These are phyloP conservation scores for Naegleria lovaniensis DNA, from an alignment of 208 protist genomes.

Conservation along the genomic window DNA sequence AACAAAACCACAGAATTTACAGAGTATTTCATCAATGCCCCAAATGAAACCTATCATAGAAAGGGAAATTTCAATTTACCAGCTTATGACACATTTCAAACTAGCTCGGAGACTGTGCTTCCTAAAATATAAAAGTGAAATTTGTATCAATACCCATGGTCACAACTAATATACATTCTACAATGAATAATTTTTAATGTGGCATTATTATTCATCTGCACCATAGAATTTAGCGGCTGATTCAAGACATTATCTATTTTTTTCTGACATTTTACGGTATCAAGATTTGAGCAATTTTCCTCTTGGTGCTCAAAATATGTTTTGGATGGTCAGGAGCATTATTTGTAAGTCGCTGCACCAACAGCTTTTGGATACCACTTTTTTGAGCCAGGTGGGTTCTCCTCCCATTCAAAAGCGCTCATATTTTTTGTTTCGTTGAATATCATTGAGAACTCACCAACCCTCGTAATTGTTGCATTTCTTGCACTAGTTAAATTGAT, in stretches of 20 bases:
- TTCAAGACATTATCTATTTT: no score
- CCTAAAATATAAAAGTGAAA: not conserved
- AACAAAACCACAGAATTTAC: not conserved
- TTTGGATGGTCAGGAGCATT: no score
- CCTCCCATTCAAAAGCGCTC: not conserved
- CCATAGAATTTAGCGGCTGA: no score
- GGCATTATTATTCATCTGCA: no score
- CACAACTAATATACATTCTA: no score
- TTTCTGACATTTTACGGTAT: no score
- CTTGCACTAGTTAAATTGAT: not conserved
- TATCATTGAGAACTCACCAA: not conserved
- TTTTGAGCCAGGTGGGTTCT: not conserved
- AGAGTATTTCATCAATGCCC: not conserved
- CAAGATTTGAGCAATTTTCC: no score
- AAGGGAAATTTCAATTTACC: not conserved
- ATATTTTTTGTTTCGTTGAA: not conserved
- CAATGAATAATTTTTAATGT: no score
- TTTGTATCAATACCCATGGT: no score
- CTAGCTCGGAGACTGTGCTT: not conserved
- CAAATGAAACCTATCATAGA: not conserved
- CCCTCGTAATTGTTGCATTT: not conserved
- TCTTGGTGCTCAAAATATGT: no score
- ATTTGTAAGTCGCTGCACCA: no score
- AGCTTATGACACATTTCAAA: not conserved
- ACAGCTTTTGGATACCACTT: not conserved